Evolutionary conservation across 1,284 basidiomycete species (phyloP), one percentile per base, ranked within the genome.

Genomic region (Termitomyces sp.): DNA sequence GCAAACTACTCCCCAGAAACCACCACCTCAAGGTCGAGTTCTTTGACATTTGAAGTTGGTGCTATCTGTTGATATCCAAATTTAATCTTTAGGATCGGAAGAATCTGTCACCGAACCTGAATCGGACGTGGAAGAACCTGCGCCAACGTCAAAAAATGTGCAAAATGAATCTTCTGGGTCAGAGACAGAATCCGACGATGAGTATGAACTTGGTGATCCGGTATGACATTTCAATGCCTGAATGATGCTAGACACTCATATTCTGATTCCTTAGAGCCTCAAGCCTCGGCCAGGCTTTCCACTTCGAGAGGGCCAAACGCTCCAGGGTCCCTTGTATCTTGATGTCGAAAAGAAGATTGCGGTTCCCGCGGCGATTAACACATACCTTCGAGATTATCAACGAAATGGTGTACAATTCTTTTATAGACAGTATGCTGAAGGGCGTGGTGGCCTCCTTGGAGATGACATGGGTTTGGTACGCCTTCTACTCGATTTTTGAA

Each of bases 401-500:
- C 77, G 90, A 26, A 86, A 93, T 19, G 92, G 93, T 11, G 79
- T 89, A 13, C 67, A 71, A 33, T 94, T 94, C 65, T 78, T 95
- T 50, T 93, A 78, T 68, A 71, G 78, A 6, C 74, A 81, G 31
- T 93, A 85, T 63, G 66, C 74, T 13, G 71, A 83, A 57, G 75
- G 74, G 0, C 69, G 77, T 42, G 92, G 92, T 1, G 90, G 84
- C 0, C 64, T 93, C 14, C 75, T 94, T 1, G 91, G 91, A 14
- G 92, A 95, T 65, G 92, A 95, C 62, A 95, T 95, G 92, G 91
- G 91, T 51, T 69, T 92, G 53, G 88, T 88, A 64, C 64, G 80
- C 75, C 47, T 52, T 45, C 33, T 21, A 31, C n/a, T 33, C 50
- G 21, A 19, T 31, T 47, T 9, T 18, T 50, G 37, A 24, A 46